Evolutionary conservation across 306 rosid genomes (phyloP).

Genomic region (Parietaria judaica): DNA sequence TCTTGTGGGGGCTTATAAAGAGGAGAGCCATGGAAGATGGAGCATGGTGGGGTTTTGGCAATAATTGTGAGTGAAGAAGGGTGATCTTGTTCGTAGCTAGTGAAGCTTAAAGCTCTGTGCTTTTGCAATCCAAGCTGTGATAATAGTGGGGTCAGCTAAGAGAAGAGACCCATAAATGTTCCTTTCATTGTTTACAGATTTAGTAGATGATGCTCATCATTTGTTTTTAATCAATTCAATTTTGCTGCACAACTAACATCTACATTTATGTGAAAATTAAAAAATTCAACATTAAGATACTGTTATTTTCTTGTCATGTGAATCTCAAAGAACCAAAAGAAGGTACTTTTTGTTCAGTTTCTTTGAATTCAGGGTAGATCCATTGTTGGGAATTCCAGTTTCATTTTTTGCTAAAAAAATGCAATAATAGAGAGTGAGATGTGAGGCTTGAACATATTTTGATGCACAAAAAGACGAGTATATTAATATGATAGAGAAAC

Average conservation of each 20-base stretch:
- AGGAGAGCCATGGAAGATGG: constrained; percentile 11
- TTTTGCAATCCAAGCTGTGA: constrained; percentile 22
- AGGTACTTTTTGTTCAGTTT: no score
- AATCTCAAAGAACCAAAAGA: no score
- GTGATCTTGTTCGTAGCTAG: background rate
- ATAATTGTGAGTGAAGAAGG: background rate
- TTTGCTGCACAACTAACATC: background rate
- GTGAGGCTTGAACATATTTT: no score
- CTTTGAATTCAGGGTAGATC: no score
- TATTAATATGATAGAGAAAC: no score
- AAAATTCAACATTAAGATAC: no score
- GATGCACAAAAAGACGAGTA: no score
- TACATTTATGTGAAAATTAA: no score
- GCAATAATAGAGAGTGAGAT: no score
- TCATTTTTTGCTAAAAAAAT: no score
- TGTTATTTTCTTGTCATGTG: no score
- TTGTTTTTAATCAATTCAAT: constrained; percentile 9
- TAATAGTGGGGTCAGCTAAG: constrained; percentile 13
- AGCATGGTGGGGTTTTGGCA: constrained; percentile 26
- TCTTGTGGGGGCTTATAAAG: constrained; percentile 16
- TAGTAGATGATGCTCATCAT: background rate
- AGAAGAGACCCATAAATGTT: constrained; percentile 19
- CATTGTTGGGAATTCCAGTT: no score
- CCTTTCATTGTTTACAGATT: background rate
- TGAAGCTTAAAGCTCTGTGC: constrained; percentile 6